Percentiles rank a stretch among this genome's conserved stretches.
Conservation (phyloP, 1,139 yeast genomes). For the Saccharomycopsis crataegensis region DNA sequence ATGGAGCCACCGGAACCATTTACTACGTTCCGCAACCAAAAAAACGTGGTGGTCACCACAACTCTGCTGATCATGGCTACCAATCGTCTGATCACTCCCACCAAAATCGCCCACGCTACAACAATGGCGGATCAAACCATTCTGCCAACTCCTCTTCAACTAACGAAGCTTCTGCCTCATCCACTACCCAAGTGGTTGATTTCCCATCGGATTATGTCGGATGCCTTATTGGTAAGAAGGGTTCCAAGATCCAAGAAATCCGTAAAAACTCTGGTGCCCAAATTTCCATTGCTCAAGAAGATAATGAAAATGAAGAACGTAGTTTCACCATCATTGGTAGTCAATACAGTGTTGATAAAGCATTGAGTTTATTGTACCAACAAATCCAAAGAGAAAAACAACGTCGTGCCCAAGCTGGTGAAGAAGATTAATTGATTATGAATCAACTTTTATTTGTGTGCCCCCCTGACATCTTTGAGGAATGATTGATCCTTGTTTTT, state of each 20-base stretch:
- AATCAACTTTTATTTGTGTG: background rate
- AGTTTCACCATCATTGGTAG: slow-evolving; percentile 69
- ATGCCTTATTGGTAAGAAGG: slow-evolving; percentile 83
- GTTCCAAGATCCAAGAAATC: slow-evolving; percentile 80
- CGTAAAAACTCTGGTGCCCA: slow-evolving; percentile 75
- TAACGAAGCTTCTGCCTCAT: slow-evolving; percentile 23
- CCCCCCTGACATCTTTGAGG: background rate
- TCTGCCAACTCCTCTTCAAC: slow-evolving; percentile 4
- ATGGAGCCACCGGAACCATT: slow-evolving; percentile 55
- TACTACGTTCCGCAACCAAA: slow-evolving; percentile 47
- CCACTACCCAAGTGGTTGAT: slow-evolving; percentile 37
- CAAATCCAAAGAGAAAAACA: slow-evolving; percentile 73
- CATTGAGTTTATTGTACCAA: slow-evolving; percentile 58
- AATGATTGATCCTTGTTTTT: background rate
- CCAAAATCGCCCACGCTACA: slow-evolving; percentile 19
- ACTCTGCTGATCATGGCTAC: slow-evolving; percentile 11
- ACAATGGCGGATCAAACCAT: slow-evolving; percentile 13
- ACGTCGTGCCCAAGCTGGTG: slow-evolving; percentile 39
- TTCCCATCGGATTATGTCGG: slow-evolving; percentile 87
- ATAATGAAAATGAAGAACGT: slow-evolving; percentile 58
- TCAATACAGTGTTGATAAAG: slow-evolving; percentile 57
- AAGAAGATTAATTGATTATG: background rate
- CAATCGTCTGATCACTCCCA: background rate
- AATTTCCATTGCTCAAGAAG: slow-evolving; percentile 70
- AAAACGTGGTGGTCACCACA: slow-evolving; percentile 5